Evolutionary conservation across 345 rosid species (phyloP).

Genomic region (Clarkia xantiana): DNA sequence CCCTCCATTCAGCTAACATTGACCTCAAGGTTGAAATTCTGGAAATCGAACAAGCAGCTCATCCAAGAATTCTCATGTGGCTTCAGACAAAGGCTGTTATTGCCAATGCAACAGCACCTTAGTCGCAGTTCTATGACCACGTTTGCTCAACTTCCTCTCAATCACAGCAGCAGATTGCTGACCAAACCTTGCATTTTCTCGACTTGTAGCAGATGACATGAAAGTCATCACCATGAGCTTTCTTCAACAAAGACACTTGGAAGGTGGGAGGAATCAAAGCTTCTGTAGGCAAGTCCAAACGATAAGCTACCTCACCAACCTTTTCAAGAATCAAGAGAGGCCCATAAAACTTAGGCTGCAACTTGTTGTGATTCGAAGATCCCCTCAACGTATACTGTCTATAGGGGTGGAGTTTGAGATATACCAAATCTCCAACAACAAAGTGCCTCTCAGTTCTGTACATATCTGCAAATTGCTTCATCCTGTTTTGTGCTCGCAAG

Average conservation of each 20-base stretch:
- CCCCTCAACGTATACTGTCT: neutral
- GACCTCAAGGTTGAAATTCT: no score
- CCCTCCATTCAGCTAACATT: no score
- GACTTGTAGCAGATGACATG: neutral
- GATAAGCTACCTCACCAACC: neutral
- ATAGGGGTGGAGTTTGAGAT: slow-evolving; percentile 1
- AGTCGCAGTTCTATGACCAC: neutral
- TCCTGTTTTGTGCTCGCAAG: neutral
- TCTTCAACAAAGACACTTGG: neutral
- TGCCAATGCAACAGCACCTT: neutral
- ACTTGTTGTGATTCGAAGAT: neutral
- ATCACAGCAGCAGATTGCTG: neutral
- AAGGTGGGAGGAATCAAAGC: neutral
- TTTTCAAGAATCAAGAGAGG: neutral
- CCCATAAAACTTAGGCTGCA: slow-evolving; percentile 2
- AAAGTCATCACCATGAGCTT: neutral
- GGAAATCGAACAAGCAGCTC: no score
- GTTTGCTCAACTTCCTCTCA: neutral
- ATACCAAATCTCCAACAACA: neutral
- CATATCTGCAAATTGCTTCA: no score
- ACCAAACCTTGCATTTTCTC: no score
- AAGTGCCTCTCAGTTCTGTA: neutral
- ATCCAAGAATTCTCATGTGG: neutral
- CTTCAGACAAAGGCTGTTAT: neutral
- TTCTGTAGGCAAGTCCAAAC: neutral